Base-by-base conservation (phyloP, 2,329 filamentous ascomycete species). In the Aplosporella prunicola region DNA sequence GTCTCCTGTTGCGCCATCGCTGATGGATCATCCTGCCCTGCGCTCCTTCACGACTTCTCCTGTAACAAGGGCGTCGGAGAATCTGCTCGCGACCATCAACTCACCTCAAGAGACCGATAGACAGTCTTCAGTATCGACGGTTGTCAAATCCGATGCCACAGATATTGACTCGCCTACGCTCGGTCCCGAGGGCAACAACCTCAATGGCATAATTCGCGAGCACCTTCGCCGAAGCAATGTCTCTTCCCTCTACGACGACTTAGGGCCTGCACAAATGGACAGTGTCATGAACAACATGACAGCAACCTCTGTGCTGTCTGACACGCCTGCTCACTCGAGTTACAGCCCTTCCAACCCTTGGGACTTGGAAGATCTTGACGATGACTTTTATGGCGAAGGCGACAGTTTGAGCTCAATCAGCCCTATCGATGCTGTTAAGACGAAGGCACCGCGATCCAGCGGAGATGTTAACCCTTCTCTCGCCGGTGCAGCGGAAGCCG, bases 121-220 rank as follows among this genome's bases (percentile, higher is more conserved):
- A 8, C 29, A 40, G 17, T 34, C 37, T 11, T 35, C 26, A 5
- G 28, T 35, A 11, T 40, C 38, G 18, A 40, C 38, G 3, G 11
- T 40, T 18, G 32, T 40, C 10, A 40, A 51, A 15, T 24, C 43
- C 2, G 45, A 50, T 15, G 51, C 49, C 22, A 39, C 42, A 5
- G 58, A 57, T n/a, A 36, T 63, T 14, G 85, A 93, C 50, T 93
- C 87, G 0, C 87, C 88, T 1, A 93, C 85, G 0, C 63, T 94
- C 5, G 82, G 82, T 2, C 80, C 82, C 0, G 67, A 67, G 11
- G 63, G 64, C 24, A 46, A 56, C 13, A 86, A 84, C 1, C 67
- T 95, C 11, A 89, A 80, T 50, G 82, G 82, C 2, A 74, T 94
- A 67, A 79, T 94, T 30, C 77, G 82, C 20, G 80, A 88, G 44